Conservation (phyloP, 73 alveolate genomes). For the Stentor coeruleus region DNA sequence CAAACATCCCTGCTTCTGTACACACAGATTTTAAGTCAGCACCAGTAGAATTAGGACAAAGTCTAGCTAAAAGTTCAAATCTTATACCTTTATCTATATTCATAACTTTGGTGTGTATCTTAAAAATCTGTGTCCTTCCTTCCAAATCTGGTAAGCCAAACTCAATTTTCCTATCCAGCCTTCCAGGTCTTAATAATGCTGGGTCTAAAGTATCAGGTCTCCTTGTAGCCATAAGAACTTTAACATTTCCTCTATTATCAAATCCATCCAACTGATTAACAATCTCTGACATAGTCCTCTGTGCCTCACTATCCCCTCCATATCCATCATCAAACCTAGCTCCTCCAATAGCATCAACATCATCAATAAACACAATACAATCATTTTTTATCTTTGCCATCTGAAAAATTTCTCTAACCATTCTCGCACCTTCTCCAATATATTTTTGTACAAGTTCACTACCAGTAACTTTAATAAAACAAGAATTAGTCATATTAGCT, state of each 20-base stretch:
- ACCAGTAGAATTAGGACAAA: slow-evolving; percentile 91
- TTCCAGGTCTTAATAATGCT: slow-evolving; percentile 99
- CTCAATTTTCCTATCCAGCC: slow-evolving; percentile 98
- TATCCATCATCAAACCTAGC: slow-evolving; percentile 96
- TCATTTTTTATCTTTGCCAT: slow-evolving; percentile 89
- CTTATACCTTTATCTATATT: slow-evolving; percentile 95
- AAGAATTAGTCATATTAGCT: slow-evolving; percentile 94
- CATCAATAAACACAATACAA: slow-evolving; percentile 97
- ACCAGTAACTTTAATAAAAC: slow-evolving; percentile 98
- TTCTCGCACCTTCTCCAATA: slow-evolving; percentile 99
- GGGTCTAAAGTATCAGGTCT: slow-evolving; percentile 99
- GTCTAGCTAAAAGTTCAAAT: slow-evolving; percentile 93
- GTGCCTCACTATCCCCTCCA: slow-evolving; percentile 90
- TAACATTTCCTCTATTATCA: slow-evolving; percentile 97
- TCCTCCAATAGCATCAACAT: slow-evolving; percentile 99
- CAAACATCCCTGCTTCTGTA: slow-evolving; percentile 97
- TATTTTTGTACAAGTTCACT: slow-evolving; percentile 66
- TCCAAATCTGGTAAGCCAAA: slow-evolving; percentile 98
- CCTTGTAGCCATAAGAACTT: slow-evolving; percentile 98
- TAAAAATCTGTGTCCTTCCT: slow-evolving; percentile 94
- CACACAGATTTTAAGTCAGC: slow-evolving; percentile 94
- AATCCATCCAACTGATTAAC: slow-evolving; percentile 98
- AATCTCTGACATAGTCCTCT: slow-evolving; percentile 40
- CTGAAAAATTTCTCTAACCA: slow-evolving; percentile 98
- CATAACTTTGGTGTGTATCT: slow-evolving; percentile 98